Conservation (phyloP, 2,329 filamentous ascomycete species). For the Epichloe elymi region DNA sequence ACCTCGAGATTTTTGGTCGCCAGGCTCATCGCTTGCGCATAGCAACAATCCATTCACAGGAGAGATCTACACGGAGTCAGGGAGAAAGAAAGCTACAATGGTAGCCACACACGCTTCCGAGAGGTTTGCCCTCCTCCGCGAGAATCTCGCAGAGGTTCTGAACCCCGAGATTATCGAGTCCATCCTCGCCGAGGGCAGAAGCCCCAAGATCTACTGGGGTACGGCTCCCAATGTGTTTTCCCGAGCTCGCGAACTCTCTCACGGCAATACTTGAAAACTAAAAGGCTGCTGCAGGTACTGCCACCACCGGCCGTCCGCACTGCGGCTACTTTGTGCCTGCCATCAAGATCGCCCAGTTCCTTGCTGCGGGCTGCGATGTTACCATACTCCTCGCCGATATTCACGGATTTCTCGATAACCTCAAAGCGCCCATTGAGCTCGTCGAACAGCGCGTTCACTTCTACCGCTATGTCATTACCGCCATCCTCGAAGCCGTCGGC, state of each 20-base stretch:
- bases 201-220: slow-evolving; percentile 77
- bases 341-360: slow-evolving; percentile 80
- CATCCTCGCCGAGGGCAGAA: slow-evolving; percentile 55
- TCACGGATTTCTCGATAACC: slow-evolving; percentile 67
- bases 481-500: slow-evolving; percentile 62
- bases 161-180: slow-evolving; percentile 74
- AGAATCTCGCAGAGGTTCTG: slow-evolving; percentile 70
- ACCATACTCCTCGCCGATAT: slow-evolving; percentile 65
- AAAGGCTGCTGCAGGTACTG: slow-evolving; percentile 41
- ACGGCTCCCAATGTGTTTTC: slow-evolving; percentile 7
- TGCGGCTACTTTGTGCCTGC: slow-evolving; percentile 81
- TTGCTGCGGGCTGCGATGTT: slow-evolving; percentile 72
- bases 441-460: slow-evolving; percentile 72
- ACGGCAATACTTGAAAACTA: too few relatives aligned
- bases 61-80: not conserved
- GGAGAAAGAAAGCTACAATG: slow-evolving; percentile 1
- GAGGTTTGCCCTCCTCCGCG: slow-evolving; percentile 62
- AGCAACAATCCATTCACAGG: too few relatives aligned
- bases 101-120: slow-evolving; percentile 31
- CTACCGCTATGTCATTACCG: slow-evolving; percentile 66
- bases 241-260: too few relatives aligned
- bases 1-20: too few relatives aligned
- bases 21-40: too few relatives aligned
- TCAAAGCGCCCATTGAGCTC: slow-evolving; percentile 80
- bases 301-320: slow-evolving; percentile 78